These are phyloP conservation scores for Chlorella vulgaris DNA, from an alignment of 139 green algal species.

Conservation along the genomic window DNA sequence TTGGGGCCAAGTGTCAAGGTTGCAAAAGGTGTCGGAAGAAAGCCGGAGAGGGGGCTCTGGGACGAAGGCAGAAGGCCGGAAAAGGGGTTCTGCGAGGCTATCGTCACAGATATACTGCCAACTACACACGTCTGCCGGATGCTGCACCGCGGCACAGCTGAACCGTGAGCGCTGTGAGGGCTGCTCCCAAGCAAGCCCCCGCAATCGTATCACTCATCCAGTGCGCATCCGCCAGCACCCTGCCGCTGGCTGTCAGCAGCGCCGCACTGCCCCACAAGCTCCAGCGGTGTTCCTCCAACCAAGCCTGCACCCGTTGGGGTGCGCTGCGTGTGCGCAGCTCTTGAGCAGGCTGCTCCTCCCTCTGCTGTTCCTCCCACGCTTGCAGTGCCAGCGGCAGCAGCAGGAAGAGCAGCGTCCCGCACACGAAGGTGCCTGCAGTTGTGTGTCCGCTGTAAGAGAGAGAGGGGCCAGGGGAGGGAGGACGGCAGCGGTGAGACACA, in stretches of 20 bases:
- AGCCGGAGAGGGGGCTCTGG: no score
- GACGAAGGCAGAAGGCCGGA: no score
- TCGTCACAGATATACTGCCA: not conserved
- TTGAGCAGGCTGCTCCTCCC: not conserved
- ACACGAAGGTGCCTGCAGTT: conserved; percentile 41
- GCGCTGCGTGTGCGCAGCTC: no score
- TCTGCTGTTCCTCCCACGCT: not conserved
- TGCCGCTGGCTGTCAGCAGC: conserved; percentile 6
- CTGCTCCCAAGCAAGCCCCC: conserved; percentile 21
- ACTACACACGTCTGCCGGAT: not conserved
- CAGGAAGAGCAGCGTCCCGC: conserved; percentile 33
- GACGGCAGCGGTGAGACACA: not conserved
- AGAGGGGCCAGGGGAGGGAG: not conserved
- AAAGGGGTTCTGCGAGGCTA: no score
- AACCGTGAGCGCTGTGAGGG: not conserved
- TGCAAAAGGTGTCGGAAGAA: conserved; percentile 1
- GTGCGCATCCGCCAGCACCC: conserved; percentile 22
- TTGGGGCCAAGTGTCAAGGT: no score
- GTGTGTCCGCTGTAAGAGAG: conserved; percentile 49
- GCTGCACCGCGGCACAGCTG: not conserved
- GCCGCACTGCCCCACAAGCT: not conserved
- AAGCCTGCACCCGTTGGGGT: not conserved
- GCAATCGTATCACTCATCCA: conserved; percentile 18
- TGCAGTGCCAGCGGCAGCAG: conserved; percentile 18
- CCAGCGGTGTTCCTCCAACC: not conserved